A percentile compares a stretch with the other conserved stretches of the same genome.
Evolutionary conservation across 164 flowering plant genomes (phyloP).

Genomic region (Protea cynaroides): DNA sequence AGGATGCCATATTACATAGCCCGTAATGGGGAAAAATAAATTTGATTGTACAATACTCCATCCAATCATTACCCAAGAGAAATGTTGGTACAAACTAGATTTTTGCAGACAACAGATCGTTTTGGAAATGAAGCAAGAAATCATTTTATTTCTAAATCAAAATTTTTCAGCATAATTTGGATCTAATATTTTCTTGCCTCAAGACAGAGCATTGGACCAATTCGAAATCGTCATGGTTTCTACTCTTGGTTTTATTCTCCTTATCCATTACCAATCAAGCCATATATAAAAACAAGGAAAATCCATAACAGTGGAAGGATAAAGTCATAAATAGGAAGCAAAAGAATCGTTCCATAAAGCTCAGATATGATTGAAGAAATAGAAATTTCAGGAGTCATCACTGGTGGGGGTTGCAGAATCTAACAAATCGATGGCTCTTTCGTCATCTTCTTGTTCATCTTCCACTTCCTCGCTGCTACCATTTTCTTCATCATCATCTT

Average conservation of each 20-base stretch:
- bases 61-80: too few relatives aligned
- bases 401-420: conserved; percentile 1
- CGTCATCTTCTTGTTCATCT: background rate
- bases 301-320: background rate
- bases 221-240: background rate
- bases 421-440: conserved; percentile 2
- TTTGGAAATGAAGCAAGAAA: too few relatives aligned
- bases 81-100: background rate
- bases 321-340: background rate
- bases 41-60: too few relatives aligned
- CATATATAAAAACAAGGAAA: background rate
- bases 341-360: background rate
- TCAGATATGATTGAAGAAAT: background rate
- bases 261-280: background rate
- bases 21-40: too few relatives aligned
- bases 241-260: background rate
- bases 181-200: background rate
- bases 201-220: background rate
- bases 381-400: background rate
- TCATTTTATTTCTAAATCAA: background rate
- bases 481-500: background rate
- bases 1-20: too few relatives aligned
- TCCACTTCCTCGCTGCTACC: background rate
- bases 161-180: background rate
- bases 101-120: too few relatives aligned